phyloP scores from a whole-genome alignment of 2,329 filamentous ascomycete genomes.

The Sarocladiaceae sp. region DNA sequence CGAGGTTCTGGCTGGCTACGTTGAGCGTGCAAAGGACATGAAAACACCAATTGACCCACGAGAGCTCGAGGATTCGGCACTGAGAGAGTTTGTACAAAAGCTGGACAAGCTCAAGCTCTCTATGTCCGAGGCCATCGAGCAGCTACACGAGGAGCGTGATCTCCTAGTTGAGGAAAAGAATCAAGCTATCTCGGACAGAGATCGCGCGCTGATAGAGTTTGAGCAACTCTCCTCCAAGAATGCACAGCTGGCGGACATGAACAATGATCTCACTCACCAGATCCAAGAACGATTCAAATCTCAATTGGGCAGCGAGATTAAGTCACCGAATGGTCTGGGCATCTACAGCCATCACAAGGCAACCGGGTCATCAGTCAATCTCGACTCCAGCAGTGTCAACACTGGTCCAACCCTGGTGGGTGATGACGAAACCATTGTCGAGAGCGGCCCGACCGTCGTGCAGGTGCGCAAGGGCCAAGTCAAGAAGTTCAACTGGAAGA shows the following conservation, averaged over 20 bases:
- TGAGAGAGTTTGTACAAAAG: conserved; percentile 83
- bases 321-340: conserved; percentile 43
- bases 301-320: conserved; percentile 50
- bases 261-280: conserved; percentile 89
- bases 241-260: conserved; percentile 86
- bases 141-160: conserved; percentile 65
- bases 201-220: conserved; percentile 90
- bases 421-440: conserved; percentile 61
- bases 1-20: conserved; percentile 80
- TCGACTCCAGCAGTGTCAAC: conserved; percentile 47
- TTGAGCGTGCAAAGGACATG: conserved; percentile 78
- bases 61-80: conserved; percentile 79
- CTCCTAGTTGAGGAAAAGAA: conserved; percentile 79
- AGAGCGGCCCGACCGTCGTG: conserved; percentile 81
- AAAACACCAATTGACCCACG: conserved; percentile 74
- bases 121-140: conserved; percentile 53
- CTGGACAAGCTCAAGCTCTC: conserved; percentile 54
- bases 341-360: conserved; percentile 51
- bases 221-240: conserved; percentile 94
- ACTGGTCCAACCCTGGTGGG: conserved; percentile 51
- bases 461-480: conserved; percentile 91
- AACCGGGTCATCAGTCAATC: conserved; percentile 43
- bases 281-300: conserved; percentile 91
- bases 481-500: conserved; percentile 99
- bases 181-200: conserved; percentile 75